phyloP scores from a whole-genome alignment of 2,329 filamentous ascomycete species.

The Cercospora sesami region DNA sequence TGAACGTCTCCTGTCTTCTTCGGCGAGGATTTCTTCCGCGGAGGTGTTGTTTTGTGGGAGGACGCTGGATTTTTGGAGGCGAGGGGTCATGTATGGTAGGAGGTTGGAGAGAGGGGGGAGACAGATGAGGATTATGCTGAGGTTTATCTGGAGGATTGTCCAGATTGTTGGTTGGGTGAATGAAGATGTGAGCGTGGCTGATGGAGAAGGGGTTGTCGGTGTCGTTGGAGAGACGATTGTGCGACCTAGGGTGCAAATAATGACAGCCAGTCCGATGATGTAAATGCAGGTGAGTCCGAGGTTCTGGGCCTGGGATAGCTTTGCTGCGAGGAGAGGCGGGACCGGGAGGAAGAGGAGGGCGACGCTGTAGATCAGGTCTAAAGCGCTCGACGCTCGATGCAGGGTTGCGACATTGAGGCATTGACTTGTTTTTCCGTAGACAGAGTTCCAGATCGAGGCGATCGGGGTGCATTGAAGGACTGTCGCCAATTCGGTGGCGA shows the following conservation, averaged over 20 bases:
- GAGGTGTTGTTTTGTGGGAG: background rate
- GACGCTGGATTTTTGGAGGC: background rate
- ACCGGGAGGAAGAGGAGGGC: slow-evolving; percentile 17
- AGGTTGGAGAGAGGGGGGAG: slow-evolving; percentile 9
- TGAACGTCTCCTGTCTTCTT: background rate
- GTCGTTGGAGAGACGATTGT: slow-evolving; percentile 7
- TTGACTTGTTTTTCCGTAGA: background rate
- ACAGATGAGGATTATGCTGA: slow-evolving; percentile 18
- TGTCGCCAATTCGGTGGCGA: slow-evolving; percentile 13
- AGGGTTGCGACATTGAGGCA: slow-evolving; percentile 10
- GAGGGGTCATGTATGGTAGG: background rate
- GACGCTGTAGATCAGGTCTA: slow-evolving; percentile 16
- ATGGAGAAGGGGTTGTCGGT: background rate
- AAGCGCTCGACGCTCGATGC: background rate
- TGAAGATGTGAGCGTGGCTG: background rate
- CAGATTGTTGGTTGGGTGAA: slow-evolving; percentile 12
- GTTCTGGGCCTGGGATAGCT: background rate
- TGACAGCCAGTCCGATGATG: slow-evolving; percentile 16
- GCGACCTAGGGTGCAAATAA: slow-evolving; percentile 10
- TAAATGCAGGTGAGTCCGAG: slow-evolving; percentile 10
- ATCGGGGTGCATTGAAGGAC: slow-evolving; percentile 15
- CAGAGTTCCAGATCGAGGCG: background rate
- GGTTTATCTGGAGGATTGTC: slow-evolving; percentile 15
- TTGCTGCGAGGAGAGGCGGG: slow-evolving; percentile 8
- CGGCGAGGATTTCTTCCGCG: background rate